Conservation (phyloP, 345 rosid species). For the Balakata baccata region DNA sequence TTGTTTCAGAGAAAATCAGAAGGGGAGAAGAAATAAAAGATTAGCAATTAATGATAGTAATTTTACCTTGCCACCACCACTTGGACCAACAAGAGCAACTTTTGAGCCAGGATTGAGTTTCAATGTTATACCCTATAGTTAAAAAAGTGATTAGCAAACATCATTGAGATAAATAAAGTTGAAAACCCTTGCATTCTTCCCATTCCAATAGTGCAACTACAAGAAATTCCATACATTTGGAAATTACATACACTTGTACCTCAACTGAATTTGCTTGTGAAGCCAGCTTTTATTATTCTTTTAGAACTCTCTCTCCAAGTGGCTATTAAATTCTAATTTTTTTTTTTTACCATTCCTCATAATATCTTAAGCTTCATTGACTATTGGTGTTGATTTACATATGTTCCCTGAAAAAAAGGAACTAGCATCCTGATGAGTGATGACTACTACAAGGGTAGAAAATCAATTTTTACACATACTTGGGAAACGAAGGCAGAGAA, state of each 20-base stretch:
- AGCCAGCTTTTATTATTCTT: not conserved
- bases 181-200: not conserved
- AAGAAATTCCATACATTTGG: not conserved
- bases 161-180: not conserved
- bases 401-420: not conserved
- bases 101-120: conserved; percentile 80
- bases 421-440: not conserved
- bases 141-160: not conserved
- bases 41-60: not conserved
- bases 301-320: not conserved
- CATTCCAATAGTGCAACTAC: not conserved
- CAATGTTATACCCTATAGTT: conserved; percentile 73
- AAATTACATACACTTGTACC: not conserved
- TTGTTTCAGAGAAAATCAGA: not conserved
- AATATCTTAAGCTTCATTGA: not conserved
- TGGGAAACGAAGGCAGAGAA: not conserved
- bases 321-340: not conserved
- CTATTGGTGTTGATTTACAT: not conserved
- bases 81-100: conserved; percentile 94
- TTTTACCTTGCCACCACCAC: conserved; percentile 94
- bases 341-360: not conserved
- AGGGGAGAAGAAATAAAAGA: not conserved
- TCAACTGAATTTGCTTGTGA: not conserved
- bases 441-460: not conserved
- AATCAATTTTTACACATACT: not conserved